Conservation (phyloP, 306 rosid genomes). For the Malus sylvestris region DNA sequence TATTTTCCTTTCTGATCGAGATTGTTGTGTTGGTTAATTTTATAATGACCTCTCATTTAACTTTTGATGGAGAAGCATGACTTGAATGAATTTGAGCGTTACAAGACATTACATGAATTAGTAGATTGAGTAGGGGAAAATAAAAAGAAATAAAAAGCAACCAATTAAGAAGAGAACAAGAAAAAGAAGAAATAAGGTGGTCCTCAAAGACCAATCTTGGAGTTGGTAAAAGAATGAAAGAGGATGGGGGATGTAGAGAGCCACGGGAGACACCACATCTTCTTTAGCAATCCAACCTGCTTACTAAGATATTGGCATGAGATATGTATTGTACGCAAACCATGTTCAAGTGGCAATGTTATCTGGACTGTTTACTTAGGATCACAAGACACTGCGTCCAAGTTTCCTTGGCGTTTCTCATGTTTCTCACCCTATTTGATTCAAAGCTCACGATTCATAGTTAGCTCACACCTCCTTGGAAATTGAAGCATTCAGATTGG, state of each 20-base stretch:
- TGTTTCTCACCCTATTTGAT: not conserved
- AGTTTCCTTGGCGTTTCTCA: not conserved
- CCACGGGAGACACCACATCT: not conserved
- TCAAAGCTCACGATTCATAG: not conserved
- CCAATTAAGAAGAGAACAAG: not conserved
- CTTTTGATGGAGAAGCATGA: not conserved
- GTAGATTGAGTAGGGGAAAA: not conserved
- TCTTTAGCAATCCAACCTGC: not conserved
- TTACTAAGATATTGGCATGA: not conserved
- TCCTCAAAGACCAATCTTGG: not conserved
- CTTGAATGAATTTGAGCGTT: not conserved
- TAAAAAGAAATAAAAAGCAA: not conserved
- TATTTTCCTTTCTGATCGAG: not conserved
- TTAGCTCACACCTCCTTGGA: not conserved
- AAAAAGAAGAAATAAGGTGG: not conserved
- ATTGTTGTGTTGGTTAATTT: not conserved
- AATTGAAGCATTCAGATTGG: not conserved
- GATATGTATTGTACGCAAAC: too few species aligned
- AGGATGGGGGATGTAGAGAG: not conserved
- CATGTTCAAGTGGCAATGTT: not conserved
- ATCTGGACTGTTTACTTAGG: not conserved
- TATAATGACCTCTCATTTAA: not conserved
- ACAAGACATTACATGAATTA: not conserved
- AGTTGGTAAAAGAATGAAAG: not conserved
- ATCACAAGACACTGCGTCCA: not conserved